Evolutionary conservation across 2,329 filamentous ascomycete species (phyloP).

Genomic region (Paraphaeosphaeria sporulosa): DNA sequence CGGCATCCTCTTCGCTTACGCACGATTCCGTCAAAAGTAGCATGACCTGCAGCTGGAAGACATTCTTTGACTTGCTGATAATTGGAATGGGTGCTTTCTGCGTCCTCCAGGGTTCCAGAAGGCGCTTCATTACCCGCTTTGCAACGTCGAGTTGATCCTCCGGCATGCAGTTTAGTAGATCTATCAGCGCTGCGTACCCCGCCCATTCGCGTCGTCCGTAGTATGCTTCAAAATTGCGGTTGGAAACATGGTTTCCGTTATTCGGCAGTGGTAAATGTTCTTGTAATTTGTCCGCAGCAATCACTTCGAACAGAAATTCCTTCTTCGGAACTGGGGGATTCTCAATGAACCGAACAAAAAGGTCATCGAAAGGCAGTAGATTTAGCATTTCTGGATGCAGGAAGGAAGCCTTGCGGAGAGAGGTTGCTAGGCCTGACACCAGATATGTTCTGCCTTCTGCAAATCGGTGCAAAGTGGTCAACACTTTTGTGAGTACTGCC

Average conservation of each 20-base stretch:
- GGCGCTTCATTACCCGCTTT: constrained; percentile 39
- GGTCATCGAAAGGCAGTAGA: constrained; percentile 48
- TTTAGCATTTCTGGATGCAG: constrained; percentile 34
- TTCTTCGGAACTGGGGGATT: constrained; percentile 51
- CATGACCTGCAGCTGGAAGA: constrained; percentile 57
- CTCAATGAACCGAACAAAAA: constrained; percentile 51
- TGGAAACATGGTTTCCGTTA: neutral
- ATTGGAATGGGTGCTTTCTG: constrained; percentile 54
- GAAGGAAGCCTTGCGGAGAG: constrained; percentile 43
- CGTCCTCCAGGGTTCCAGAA: constrained; percentile 53
- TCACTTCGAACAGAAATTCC: constrained; percentile 57
- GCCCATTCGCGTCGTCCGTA: constrained; percentile 54
- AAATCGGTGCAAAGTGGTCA: constrained; percentile 37
- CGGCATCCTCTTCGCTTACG: constrained; percentile 34
- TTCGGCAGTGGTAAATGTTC: constrained; percentile 29
- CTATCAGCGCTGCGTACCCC: constrained; percentile 56
- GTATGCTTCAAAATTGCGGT: constrained; percentile 51
- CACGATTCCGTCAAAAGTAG: constrained; percentile 53
- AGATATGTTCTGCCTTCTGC: constrained; percentile 46
- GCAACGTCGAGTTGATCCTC: constrained; percentile 29
- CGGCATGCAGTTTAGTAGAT: constrained; percentile 53
- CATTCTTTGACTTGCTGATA: constrained; percentile 58
- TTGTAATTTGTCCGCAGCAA: constrained; percentile 45
- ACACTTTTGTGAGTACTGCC: constrained; percentile 21
- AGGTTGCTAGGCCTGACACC: constrained; percentile 37